Conservation (phyloP, 106 monocot genomes). For the Phalaenopsis aphrodite region DNA sequence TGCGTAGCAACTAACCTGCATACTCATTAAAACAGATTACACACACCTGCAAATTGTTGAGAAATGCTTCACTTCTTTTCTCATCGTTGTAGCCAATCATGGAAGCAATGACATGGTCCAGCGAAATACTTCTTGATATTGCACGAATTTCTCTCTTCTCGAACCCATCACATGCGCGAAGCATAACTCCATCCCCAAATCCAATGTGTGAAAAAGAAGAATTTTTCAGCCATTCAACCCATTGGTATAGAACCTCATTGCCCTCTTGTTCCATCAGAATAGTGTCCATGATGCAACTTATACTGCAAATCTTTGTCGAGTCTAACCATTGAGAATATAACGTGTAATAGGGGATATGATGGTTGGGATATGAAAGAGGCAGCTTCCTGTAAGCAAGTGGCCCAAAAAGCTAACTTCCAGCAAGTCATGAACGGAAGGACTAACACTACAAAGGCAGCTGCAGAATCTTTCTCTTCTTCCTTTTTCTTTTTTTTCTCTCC, state of each 20-base stretch:
- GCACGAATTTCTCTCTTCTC: conserved; percentile 37
- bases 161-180: conserved; percentile 11
- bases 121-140: conserved; percentile 27
- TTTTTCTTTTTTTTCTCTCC: too few relatives aligned
- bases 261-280: conserved; percentile 61
- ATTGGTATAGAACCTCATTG: conserved; percentile 73
- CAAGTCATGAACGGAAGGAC: too few relatives aligned
- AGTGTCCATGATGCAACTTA: conserved; percentile 54
- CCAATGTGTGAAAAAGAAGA: conserved; percentile 63
- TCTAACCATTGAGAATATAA: conserved; percentile 55
- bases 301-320: conserved; percentile 35
- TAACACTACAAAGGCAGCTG: not conserved
- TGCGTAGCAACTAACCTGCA: conserved; percentile 32
- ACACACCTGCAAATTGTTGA: conserved; percentile 54
- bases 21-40: conserved; percentile 62
- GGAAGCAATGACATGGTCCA: conserved; percentile 48
- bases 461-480: not conserved
- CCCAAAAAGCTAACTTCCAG: too few relatives aligned
- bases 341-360: conserved; percentile 58
- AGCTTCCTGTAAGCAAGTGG: conserved; percentile 29
- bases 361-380: conserved; percentile 73
- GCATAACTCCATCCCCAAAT: conserved; percentile 32
- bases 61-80: conserved; percentile 59
- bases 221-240: conserved; percentile 75
- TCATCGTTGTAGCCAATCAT: conserved; percentile 65